A percentile compares a stretch with the other conserved stretches of the same genome.
These are phyloP conservation scores for Carex littledalei DNA, from an alignment of 176 grass and related monocot genomes.

Conservation along the genomic window DNA sequence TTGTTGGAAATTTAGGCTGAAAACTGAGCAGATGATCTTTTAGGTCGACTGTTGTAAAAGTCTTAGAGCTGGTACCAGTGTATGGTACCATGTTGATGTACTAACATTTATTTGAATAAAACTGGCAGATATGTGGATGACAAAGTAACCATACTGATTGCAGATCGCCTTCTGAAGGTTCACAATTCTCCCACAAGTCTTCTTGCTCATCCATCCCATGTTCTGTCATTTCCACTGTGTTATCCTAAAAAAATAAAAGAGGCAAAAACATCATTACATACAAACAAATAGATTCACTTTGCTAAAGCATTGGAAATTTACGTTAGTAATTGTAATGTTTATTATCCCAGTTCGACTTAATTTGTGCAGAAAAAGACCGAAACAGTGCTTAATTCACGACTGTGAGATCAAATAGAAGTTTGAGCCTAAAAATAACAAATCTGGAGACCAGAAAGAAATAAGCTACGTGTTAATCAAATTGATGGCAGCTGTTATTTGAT, in stretches of 20 bases:
- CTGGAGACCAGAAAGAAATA: not conserved
- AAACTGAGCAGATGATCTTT: not conserved
- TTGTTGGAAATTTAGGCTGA: not conserved
- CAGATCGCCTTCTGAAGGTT: conserved; percentile 1
- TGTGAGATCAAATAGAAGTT: not conserved
- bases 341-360: not conserved
- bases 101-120: not conserved
- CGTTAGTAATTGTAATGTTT: not conserved
- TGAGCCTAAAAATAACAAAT: not conserved
- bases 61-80: not conserved
- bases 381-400: not conserved
- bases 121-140: not conserved
- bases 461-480: not conserved
- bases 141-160: conserved; percentile 6
- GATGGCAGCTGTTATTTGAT: not conserved
- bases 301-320: not conserved
- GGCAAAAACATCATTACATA: not conserved
- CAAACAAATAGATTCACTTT: not conserved
- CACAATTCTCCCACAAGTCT: not conserved
- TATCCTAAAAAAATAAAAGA: not conserved
- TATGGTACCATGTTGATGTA: not conserved
- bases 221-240: not conserved
- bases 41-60: not conserved
- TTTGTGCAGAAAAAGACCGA: not conserved
- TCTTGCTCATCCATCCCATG: not conserved